These are phyloP conservation scores for Emericellopsis cladophorae DNA, from an alignment of 2,329 filamentous ascomycete species.

Conservation along the genomic window DNA sequence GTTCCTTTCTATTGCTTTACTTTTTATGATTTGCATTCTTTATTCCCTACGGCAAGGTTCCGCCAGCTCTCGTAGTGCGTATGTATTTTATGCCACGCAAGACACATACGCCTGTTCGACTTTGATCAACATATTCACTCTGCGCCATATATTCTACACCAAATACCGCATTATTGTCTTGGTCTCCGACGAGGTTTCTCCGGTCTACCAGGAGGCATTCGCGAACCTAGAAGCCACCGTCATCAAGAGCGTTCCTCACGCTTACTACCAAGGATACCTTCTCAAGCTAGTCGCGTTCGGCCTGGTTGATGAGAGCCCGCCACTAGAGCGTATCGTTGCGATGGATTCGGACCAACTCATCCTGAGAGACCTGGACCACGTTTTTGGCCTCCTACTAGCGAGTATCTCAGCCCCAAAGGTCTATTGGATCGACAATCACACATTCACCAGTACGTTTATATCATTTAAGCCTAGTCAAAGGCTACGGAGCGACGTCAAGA, in stretches of 20 bases:
- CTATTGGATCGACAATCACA: background rate
- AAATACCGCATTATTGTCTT: background rate
- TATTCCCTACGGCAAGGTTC: background rate
- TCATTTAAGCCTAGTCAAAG: background rate
- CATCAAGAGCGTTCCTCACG: background rate
- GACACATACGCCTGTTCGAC: background rate
- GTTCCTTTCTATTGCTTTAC: background rate
- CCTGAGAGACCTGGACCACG: background rate
- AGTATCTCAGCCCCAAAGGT: background rate
- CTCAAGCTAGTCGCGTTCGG: background rate
- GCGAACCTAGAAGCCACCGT: background rate
- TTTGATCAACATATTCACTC: background rate
- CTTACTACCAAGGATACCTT: background rate
- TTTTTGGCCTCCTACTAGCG: background rate
- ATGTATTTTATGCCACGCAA: background rate
- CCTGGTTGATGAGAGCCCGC: background rate
- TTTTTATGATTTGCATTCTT: background rate
- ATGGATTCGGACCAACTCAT: background rate
- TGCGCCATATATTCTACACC: background rate
- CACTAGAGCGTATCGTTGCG: background rate
- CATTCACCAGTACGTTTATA: background rate
- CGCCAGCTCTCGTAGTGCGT: background rate
- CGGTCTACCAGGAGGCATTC: background rate
- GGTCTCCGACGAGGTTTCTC: background rate
- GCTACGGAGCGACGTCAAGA: background rate